A percentile compares a stretch with the other conserved stretches of the same genome.
Conservation (phyloP, 352 stramenopile species). For the Pythium vanterpoolii region DNA sequence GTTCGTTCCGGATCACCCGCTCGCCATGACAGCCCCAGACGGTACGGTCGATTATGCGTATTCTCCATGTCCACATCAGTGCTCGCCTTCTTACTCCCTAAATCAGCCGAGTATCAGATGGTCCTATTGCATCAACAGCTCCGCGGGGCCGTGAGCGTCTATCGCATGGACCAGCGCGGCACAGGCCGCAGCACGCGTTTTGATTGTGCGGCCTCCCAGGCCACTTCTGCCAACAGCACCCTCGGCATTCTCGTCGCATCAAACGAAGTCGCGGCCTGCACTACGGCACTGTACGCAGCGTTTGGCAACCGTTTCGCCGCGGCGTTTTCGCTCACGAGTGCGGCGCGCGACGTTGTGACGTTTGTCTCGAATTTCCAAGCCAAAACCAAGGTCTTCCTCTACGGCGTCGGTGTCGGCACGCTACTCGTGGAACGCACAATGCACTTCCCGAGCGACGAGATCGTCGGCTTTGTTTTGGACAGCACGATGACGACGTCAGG, state of each 20-base stretch:
- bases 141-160: constrained; percentile 20
- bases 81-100: not conserved
- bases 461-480: constrained; percentile 63
- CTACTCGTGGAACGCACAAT: constrained; percentile 60
- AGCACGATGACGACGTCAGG: constrained; percentile 38
- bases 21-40: constrained; percentile 8
- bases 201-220: constrained; percentile 19
- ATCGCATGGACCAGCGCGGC: constrained; percentile 29
- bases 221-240: constrained; percentile 1
- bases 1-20: constrained; percentile 21
- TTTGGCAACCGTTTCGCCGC: constrained; percentile 21
- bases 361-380: constrained; percentile 48
- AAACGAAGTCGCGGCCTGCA: constrained; percentile 16
- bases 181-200: constrained; percentile 24
- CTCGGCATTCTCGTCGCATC: constrained; percentile 8
- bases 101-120: constrained; percentile 21
- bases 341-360: constrained; percentile 51
- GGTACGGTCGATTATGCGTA: not conserved
- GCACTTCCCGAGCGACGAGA: constrained; percentile 41
- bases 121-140: constrained; percentile 21
- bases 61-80: not conserved
- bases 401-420: constrained; percentile 70
- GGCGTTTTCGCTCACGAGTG: constrained; percentile 66
- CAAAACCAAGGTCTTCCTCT: constrained; percentile 46
- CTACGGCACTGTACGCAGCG: not conserved